Percentiles rank a stretch among this genome's conserved stretches.
Evolutionary conservation across 768 basidiomycete species (phyloP).

Genomic region (Xerocomus spinulosus): DNA sequence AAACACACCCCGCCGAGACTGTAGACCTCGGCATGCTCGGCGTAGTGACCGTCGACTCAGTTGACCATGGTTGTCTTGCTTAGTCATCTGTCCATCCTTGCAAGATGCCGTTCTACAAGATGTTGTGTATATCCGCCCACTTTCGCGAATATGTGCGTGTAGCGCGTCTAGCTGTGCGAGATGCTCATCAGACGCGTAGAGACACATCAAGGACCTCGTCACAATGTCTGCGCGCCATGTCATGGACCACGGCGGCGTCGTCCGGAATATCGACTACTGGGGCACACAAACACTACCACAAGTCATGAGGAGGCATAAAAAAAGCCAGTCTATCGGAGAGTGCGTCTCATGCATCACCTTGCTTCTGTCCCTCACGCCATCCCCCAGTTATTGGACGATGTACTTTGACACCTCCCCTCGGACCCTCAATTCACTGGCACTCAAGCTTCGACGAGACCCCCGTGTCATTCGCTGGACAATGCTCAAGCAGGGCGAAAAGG

Average conservation of each 20-base stretch:
- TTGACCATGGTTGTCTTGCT: slow-evolving; percentile 7
- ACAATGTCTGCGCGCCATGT: slow-evolving; percentile 66
- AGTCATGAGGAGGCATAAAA: slow-evolving; percentile 61
- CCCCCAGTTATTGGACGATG: slow-evolving; percentile 79
- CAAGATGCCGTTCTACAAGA: slow-evolving; percentile 82
- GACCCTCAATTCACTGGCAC: slow-evolving; percentile 59
- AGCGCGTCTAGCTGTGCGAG: background rate
- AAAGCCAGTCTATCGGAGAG: slow-evolving; percentile 65
- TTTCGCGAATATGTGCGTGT: slow-evolving; percentile 63
- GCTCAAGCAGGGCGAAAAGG: slow-evolving; percentile 68
- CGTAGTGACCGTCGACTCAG: too few species aligned
- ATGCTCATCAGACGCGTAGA: slow-evolving; percentile 34
- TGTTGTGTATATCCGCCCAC: slow-evolving; percentile 80
- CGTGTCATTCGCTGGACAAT: slow-evolving; percentile 81
- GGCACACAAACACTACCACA: slow-evolving; percentile 72
- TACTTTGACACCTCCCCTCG: slow-evolving; percentile 84
- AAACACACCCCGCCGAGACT: slow-evolving; percentile 16
- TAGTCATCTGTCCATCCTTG: slow-evolving; percentile 8
- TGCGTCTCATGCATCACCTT: slow-evolving; percentile 39
- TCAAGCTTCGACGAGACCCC: slow-evolving; percentile 71
- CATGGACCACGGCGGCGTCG: slow-evolving; percentile 73
- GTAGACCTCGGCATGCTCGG: background rate
- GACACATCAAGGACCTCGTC: slow-evolving; percentile 71
- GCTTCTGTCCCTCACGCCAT: slow-evolving; percentile 4
- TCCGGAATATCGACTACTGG: slow-evolving; percentile 72